Percentiles rank a stretch among this genome's conserved stretches.
These are phyloP conservation scores for Pseudogymnoascus sp. DNA, from an alignment of 2,329 filamentous ascomycete genomes.

Conservation along the genomic window DNA sequence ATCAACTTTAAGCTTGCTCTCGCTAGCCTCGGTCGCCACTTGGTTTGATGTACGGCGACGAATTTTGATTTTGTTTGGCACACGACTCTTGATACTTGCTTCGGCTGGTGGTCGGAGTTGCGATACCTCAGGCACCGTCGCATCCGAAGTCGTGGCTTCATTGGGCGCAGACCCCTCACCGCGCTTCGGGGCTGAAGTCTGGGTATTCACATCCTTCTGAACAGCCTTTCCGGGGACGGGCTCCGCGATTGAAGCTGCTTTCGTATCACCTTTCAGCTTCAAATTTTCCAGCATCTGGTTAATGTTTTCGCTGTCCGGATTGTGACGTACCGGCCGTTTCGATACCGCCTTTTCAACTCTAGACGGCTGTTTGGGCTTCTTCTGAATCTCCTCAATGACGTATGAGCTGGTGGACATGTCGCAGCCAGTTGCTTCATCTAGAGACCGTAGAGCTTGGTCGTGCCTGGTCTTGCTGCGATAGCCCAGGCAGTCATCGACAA, in stretches of 20 bases:
- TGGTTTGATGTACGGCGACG: conserved; percentile 18
- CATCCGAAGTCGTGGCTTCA: neutral
- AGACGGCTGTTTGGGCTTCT: conserved; percentile 8
- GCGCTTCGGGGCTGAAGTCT: neutral
- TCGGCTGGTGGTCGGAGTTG: neutral
- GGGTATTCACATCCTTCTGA: neutral
- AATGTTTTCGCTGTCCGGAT: conserved; percentile 10
- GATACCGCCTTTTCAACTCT: conserved; percentile 10
- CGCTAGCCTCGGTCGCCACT: neutral
- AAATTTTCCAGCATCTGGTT: conserved; percentile 24
- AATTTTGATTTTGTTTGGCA: conserved; percentile 22
- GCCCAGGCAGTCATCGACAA: conserved; percentile 83
- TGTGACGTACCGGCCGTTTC: conserved; percentile 5
- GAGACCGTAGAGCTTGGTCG: conserved; percentile 25
- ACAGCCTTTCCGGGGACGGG: neutral
- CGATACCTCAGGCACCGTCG: neutral
- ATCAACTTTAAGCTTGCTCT: conserved; percentile 8
- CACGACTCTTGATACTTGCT: neutral
- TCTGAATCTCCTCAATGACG: conserved; percentile 19
- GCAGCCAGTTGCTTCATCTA: conserved; percentile 26
- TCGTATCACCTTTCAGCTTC: conserved; percentile 17
- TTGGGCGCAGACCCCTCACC: neutral
- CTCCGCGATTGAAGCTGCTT: neutral
- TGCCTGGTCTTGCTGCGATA: conserved; percentile 65
- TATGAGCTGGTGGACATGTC: conserved; percentile 24